Evolutionary conservation across 2,329 filamentous ascomycete species (phyloP), one percentile per base, ranked within the genome.

Genomic region (Lecanicillium sp.): DNA sequence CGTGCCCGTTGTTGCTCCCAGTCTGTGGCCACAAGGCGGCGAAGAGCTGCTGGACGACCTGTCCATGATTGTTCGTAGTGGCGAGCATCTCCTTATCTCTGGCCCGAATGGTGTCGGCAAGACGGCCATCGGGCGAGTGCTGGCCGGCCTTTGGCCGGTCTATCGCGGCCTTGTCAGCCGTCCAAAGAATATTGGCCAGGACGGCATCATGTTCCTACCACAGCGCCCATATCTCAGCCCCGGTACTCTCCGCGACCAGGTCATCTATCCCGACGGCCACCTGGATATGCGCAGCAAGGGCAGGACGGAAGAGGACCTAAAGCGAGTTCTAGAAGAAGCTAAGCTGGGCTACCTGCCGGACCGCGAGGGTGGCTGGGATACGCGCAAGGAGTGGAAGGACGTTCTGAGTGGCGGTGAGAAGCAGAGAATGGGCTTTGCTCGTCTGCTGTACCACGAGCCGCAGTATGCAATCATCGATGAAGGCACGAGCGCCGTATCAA

Each of bases 121-220:
- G 67, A 89, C 77, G 43, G 84, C 89, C 13, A 88, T 98, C 35
- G 70, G 87, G 4, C 82, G 92, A 35, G 78, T 96, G 20, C 78
- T 95, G 7, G 88, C 90, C 0, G 92, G 92, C 1, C 70, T 98
- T 9, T 98, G 94, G 92, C 94, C 92, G 1, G 84, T 94, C 1
- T 98, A 96, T 57, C 83, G 92, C 32, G 92, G 92, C 3, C 71
- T 98, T 3, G 86, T 95, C 14, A 94, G 85, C 42, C 79, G 89
- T 2, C 90, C 92, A 3, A 86, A 92, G 53, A 73, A 68, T 29
- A 75, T 78, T 30, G 88, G 88, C 29, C 73, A 82, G 45, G 90
- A 96, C 48, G 92, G 92, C 43, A 94, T 98, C 64, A 96, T 98
- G 89, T 96, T 98, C 64, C 73, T 98, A 9, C 92, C 92, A 0